Conservation (phyloP, 2,329 filamentous ascomycete species). For the Dactylellina parvicollis region DNA sequence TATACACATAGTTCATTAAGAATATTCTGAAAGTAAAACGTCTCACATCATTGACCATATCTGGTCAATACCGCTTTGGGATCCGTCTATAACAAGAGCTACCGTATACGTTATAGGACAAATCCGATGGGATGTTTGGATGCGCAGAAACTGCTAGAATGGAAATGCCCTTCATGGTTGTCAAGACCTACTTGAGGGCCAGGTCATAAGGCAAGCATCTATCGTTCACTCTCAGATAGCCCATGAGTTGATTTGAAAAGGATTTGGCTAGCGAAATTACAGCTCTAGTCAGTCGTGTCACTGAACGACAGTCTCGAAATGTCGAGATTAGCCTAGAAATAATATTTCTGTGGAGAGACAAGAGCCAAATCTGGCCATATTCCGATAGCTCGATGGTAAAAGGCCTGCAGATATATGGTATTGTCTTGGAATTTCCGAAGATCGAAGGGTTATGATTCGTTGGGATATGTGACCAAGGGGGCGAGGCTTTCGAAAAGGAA, state of each 20-base stretch:
- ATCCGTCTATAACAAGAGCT: not conserved
- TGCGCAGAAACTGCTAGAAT: slow-evolving; percentile 1
- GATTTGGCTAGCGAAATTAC: slow-evolving; percentile 13
- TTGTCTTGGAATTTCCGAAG: slow-evolving; percentile 40
- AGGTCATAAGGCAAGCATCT: too few relatives aligned
- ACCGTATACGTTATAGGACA: slow-evolving; percentile 9
- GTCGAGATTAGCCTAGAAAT: not conserved
- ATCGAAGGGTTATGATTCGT: slow-evolving; percentile 15
- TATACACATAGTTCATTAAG: not conserved
- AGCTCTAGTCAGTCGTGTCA: not conserved
- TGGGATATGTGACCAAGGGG: slow-evolving; percentile 3
- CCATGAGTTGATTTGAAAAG: slow-evolving; percentile 3
- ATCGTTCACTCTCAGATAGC: not conserved
- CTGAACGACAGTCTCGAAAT: not conserved
- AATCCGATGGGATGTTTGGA: slow-evolving; percentile 29
- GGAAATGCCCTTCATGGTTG: slow-evolving; percentile 14
- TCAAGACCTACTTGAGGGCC: not conserved
- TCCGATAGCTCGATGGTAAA: not conserved
- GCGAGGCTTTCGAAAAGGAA: not conserved
- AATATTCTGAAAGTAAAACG: not conserved
- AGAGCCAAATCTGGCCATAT: not conserved
- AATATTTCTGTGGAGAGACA: not conserved
- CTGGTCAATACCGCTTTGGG: slow-evolving; percentile 22
- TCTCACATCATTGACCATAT: slow-evolving; percentile 38
- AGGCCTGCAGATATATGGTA: slow-evolving; percentile 2